These are phyloP conservation scores for Canavalia ensiformis DNA, from an alignment of 306 rosid species.

Conservation along the genomic window DNA sequence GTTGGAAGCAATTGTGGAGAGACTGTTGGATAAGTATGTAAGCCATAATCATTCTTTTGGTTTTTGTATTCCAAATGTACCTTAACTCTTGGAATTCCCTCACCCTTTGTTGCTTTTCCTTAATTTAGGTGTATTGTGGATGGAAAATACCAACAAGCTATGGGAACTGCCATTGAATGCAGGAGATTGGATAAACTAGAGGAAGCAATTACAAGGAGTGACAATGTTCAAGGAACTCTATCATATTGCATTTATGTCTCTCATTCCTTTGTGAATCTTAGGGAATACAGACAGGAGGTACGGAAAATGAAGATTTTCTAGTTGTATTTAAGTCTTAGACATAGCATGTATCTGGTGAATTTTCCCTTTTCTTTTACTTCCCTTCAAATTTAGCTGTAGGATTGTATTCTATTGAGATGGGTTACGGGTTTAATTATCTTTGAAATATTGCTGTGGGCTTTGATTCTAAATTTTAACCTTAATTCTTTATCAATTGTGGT, in stretches of 20 bases:
- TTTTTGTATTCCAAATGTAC: conserved; percentile 1
- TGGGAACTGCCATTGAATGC: conserved; percentile 99
- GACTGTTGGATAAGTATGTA: conserved; percentile 94
- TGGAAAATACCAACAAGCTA: conserved; percentile 97
- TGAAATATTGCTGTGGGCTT: conserved; percentile 1
- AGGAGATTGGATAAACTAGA: conserved; percentile 97
- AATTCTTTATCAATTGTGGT: conserved; percentile 4
- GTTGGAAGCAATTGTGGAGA: conserved; percentile 96
- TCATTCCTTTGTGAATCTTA: conserved; percentile 88
- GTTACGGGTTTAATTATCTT: conserved; percentile 29
- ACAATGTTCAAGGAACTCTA: conserved; percentile 87
- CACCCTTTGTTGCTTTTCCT: conserved; percentile 33
- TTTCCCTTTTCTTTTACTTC: conserved; percentile 11
- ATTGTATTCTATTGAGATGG: conserved; percentile 21
- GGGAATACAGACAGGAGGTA: conserved; percentile 97
- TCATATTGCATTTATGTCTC: conserved; percentile 92
- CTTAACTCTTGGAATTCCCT: conserved; percentile 16
- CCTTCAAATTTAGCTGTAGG: background rate
- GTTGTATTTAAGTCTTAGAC: conserved; percentile 31
- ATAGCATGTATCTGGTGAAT: background rate
- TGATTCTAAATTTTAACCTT: conserved; percentile 12
- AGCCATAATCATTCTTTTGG: conserved; percentile 3
- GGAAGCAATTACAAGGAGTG: conserved; percentile 98
- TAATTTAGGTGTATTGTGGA: conserved; percentile 82
- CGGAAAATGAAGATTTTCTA: conserved; percentile 33